Conservation (phyloP, 495 filamentous ascomycete species). For the Penicillium arizonense region DNA sequence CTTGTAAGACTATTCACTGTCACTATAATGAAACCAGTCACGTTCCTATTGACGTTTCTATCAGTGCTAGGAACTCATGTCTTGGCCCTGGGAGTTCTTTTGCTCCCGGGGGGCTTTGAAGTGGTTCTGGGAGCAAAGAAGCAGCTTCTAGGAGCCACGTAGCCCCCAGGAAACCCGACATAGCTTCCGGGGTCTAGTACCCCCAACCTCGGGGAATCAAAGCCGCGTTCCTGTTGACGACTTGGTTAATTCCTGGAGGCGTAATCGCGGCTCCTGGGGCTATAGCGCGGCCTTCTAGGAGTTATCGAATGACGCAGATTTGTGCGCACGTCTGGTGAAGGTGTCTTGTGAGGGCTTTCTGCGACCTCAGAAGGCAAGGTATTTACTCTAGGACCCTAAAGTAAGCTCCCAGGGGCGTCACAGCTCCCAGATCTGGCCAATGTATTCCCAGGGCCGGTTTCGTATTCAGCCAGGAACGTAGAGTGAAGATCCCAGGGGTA, state of each 20-base stretch:
- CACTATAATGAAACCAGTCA: neutral
- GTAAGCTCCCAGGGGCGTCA: too few species aligned
- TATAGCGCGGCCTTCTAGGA: too few species aligned
- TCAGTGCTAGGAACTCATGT: neutral
- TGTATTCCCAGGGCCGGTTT: too few species aligned
- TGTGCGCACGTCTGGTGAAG: neutral
- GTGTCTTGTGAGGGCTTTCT: neutral
- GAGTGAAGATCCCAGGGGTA: too few species aligned
- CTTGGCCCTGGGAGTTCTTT: neutral
- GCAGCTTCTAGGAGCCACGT: too few species aligned
- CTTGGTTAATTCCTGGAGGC: neutral
- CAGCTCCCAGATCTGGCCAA: too few species aligned
- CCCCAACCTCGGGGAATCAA: neutral
- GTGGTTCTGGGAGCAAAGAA: conserved; percentile 18
- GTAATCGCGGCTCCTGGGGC: neutral
- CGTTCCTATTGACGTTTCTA: neutral
- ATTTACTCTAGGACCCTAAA: too few species aligned
- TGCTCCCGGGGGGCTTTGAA: neutral
- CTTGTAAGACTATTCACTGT: neutral
- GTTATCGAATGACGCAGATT: neutral
- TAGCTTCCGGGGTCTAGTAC: neutral
- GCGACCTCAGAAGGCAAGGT: too few species aligned
- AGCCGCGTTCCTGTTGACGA: neutral
- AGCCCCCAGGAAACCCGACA: too few species aligned
- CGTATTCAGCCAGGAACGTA: too few species aligned